These are phyloP conservation scores for Vachellia pachyceras DNA, from an alignment of 306 rosid species.

Conservation along the genomic window DNA sequence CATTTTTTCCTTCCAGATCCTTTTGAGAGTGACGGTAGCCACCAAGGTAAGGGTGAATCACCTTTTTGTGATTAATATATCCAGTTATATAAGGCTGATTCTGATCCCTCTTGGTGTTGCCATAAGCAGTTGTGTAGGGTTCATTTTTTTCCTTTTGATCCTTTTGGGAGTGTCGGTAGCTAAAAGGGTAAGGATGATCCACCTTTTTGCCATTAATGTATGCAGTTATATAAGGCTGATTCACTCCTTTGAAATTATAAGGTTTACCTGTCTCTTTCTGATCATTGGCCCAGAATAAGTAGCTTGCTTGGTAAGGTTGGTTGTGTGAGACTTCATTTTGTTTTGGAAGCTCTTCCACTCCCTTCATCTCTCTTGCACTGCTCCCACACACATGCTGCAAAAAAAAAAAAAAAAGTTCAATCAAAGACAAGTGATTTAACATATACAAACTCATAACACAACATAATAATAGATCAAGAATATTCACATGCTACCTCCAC, in stretches of 20 bases:
- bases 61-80: too few species aligned
- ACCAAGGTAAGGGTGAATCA: background rate
- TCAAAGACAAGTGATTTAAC: background rate
- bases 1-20: background rate
- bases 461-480: background rate
- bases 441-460: background rate
- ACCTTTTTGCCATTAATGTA: background rate
- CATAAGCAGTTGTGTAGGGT: background rate
- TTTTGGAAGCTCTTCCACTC: background rate
- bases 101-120: too few species aligned
- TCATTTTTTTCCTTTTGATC: too few species aligned
- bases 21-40: background rate
- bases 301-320: background rate
- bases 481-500: background rate
- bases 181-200: background rate
- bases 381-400: conserved; percentile 26
- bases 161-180: too few species aligned
- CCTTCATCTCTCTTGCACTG: conserved; percentile 26
- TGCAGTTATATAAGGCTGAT: background rate
- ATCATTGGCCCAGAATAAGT: background rate
- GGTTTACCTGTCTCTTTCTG: background rate
- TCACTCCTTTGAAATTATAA: background rate
- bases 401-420: background rate
- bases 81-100: too few species aligned
- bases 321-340: background rate